Percentiles rank a stretch among this genome's conserved stretches.
Conservation (phyloP, 345 rosid genomes). For the Toxicodendron radicans region DNA sequence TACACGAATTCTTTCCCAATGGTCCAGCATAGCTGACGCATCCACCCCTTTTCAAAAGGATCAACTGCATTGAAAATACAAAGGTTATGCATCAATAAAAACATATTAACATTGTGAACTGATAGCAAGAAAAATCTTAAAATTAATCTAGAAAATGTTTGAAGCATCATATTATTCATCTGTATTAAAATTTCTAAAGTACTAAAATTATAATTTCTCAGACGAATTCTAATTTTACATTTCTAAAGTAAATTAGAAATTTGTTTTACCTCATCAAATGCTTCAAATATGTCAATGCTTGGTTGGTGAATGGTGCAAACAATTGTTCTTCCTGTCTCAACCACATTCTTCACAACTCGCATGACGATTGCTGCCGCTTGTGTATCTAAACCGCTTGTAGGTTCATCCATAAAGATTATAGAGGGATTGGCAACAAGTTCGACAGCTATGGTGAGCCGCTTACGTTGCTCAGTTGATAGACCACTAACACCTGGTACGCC, state of each 20-base stretch:
- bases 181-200: too few relatives aligned
- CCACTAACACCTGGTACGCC: slow-evolving; percentile 15
- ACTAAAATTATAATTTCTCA: not conserved
- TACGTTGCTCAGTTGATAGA: slow-evolving; percentile 1
- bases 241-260: not conserved
- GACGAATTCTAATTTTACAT: not conserved
- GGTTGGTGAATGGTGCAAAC: slow-evolving; percentile 19
- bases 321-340: slow-evolving; percentile 12
- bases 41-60: slow-evolving; percentile 6
- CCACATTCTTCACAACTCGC: slow-evolving; percentile 12
- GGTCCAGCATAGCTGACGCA: slow-evolving; percentile 11
- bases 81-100: too few relatives aligned
- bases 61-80: not conserved
- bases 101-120: too few relatives aligned
- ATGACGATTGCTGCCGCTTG: slow-evolving; percentile 13
- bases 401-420: slow-evolving; percentile 17
- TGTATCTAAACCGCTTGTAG: slow-evolving; percentile 15
- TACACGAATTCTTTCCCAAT: not conserved
- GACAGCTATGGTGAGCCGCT: slow-evolving; percentile 10
- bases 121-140: too few relatives aligned
- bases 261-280: slow-evolving; percentile 16
- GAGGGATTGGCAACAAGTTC: slow-evolving; percentile 20
- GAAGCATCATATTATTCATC: too few relatives aligned
- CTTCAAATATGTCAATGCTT: slow-evolving; percentile 10
- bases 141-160: too few relatives aligned